A percentile compares a stretch with the other conserved stretches of the same genome.
Conservation (phyloP, 108 stramenopile genomes). For the Asterionellopsis glacialis region DNA sequence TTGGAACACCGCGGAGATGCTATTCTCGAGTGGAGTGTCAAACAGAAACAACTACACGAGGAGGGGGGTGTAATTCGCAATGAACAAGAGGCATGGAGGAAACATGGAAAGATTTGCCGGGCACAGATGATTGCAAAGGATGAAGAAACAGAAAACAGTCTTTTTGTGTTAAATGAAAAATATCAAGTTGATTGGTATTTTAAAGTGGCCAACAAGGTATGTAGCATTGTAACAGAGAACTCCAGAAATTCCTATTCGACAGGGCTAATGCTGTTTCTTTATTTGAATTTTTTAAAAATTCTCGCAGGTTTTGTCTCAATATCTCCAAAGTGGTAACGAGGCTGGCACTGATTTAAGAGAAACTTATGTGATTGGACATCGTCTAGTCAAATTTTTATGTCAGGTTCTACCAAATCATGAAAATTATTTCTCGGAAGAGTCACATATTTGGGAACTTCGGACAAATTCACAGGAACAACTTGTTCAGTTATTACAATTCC, state of each 20-base stretch:
- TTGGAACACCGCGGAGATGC: too few relatives aligned
- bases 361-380: constrained; percentile 38
- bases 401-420: constrained; percentile 37
- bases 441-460: constrained; percentile 1
- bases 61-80: too few relatives aligned
- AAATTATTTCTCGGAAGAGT: constrained; percentile 27
- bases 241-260: too few relatives aligned
- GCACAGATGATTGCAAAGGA: constrained; percentile 26
- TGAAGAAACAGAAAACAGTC: constrained; percentile 22
- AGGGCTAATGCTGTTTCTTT: not conserved
- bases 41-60: too few relatives aligned
- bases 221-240: too few relatives aligned
- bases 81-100: constrained; percentile 21
- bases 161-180: constrained; percentile 24
- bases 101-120: constrained; percentile 32
- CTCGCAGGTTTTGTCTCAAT: constrained; percentile 39
- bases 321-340: constrained; percentile 23
- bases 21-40: too few relatives aligned
- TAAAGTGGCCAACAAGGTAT: constrained; percentile 33
- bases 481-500: constrained; percentile 28
- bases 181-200: constrained; percentile 37
- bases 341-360: constrained; percentile 22
- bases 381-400: constrained; percentile 39
- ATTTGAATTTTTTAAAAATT: not conserved
- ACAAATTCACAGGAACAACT: constrained; percentile 25